A percentile compares a stretch with the other conserved stretches of the same genome.
Conservation (phyloP, 2,329 filamentous ascomycete species). For the Xylariaceae sp. region DNA sequence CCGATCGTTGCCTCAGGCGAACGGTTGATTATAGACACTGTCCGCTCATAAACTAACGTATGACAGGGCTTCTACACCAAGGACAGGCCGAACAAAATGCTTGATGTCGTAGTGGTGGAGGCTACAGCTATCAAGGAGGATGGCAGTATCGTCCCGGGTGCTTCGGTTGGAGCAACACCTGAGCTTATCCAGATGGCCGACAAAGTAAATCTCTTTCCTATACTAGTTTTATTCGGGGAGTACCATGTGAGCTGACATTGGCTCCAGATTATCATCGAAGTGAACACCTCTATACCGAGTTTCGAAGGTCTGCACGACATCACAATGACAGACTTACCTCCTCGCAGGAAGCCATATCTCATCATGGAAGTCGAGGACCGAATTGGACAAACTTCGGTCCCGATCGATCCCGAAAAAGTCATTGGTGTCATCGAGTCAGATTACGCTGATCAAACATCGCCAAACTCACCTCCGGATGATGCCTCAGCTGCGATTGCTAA, state of each 20-base stretch:
- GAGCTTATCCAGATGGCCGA: slow-evolving; percentile 88
- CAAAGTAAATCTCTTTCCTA: slow-evolving; percentile 46
- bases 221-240: too few species aligned
- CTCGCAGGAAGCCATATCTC: slow-evolving; percentile 76
- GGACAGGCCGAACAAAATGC: slow-evolving; percentile 65
- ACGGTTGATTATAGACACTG: background rate
- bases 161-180: slow-evolving; percentile 78
- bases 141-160: slow-evolving; percentile 82
- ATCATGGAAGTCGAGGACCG: slow-evolving; percentile 83
- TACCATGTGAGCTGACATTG: too few species aligned
- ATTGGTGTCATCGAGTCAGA: slow-evolving; percentile 81
- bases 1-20: too few species aligned
- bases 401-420: slow-evolving; percentile 78
- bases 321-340: slow-evolving; percentile 80
- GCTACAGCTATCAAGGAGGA: slow-evolving; percentile 84
- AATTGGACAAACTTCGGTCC: slow-evolving; percentile 78
- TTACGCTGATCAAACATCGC: slow-evolving; percentile 70
- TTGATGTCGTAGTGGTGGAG: slow-evolving; percentile 83
- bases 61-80: slow-evolving; percentile 74
- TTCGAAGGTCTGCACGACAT: slow-evolving; percentile 91
- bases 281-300: slow-evolving; percentile 80
- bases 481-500: slow-evolving; percentile 67
- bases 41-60: slow-evolving; percentile 5
- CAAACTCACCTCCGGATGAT: slow-evolving; percentile 73
- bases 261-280: slow-evolving; percentile 73